Evolutionary conservation across 148 eudicot species (phyloP).

Genomic region (Polygonum aviculare): DNA sequence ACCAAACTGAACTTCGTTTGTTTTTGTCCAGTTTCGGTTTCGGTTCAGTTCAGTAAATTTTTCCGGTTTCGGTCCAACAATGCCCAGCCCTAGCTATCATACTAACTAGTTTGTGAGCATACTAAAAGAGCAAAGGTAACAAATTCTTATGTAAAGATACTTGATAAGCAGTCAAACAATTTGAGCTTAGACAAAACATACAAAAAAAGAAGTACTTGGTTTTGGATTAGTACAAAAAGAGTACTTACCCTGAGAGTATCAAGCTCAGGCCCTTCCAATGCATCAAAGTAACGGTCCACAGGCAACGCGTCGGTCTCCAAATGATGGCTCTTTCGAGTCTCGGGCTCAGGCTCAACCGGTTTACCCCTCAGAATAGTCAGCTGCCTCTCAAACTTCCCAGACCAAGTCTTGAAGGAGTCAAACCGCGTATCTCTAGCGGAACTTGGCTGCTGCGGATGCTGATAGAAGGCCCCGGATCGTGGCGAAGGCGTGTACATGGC

Average conservation of each 20-base stretch:
- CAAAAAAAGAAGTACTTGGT: background rate
- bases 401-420: constrained; percentile 87
- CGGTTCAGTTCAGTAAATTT: too few relatives aligned
- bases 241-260: constrained; percentile 52
- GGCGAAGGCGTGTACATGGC: constrained; percentile 19
- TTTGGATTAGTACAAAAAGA: background rate
- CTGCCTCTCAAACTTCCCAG: constrained; percentile 73
- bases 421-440: constrained; percentile 40
- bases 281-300: constrained; percentile 73
- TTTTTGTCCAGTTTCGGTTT: too few relatives aligned
- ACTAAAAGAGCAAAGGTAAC: background rate
- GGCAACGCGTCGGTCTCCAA: constrained; percentile 45
- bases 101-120: background rate
- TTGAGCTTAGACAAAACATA: background rate
- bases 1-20: too few relatives aligned
- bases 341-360: constrained; percentile 30
- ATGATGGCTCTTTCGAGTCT: constrained; percentile 12
- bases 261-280: constrained; percentile 81
- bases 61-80: too few relatives aligned
- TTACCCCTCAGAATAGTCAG: constrained; percentile 48
- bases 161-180: background rate
- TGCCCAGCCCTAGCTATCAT: too few relatives aligned
- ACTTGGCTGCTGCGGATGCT: background rate
- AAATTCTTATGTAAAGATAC: background rate
- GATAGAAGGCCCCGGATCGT: constrained; percentile 10